A percentile compares a stretch with the other conserved stretches of the same genome.
phyloP scores from a whole-genome alignment of 176 grass and related monocot genomes.

The Ampelocalamus luodianensis region DNA sequence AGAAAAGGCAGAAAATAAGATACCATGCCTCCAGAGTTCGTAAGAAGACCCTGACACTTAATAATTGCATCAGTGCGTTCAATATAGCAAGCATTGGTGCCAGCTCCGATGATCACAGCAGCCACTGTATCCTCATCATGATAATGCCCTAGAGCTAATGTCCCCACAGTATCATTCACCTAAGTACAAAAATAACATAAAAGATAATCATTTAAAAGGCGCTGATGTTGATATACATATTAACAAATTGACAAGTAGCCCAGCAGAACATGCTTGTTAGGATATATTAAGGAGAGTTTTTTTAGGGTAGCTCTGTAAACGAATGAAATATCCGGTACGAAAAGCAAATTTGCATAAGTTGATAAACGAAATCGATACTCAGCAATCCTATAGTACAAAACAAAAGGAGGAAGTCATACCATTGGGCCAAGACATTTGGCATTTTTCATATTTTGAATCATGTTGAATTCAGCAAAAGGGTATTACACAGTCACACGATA shows the following conservation, averaged over 20 bases:
- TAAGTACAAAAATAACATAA: slow-evolving; percentile 44
- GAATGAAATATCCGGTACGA: neutral
- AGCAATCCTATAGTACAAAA: neutral
- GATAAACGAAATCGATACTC: neutral
- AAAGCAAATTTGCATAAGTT: neutral
- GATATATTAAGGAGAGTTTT: neutral
- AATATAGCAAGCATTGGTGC: slow-evolving; percentile 95
- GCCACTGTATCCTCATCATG: slow-evolving; percentile 84
- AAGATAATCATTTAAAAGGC: slow-evolving; percentile 22
- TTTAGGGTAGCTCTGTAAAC: neutral
- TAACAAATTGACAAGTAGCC: slow-evolving; percentile 10
- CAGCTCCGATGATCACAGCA: slow-evolving; percentile 86
- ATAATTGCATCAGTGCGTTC: slow-evolving; percentile 95
- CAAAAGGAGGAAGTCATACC: neutral
- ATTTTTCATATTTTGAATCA: neutral
- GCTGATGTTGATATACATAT: neutral
- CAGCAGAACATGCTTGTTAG: slow-evolving; percentile 8
- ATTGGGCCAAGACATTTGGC: neutral
- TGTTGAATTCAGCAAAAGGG: neutral
- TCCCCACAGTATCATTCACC: slow-evolving; percentile 96
- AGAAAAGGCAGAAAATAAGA: slow-evolving; percentile 44
- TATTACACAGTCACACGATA: neutral
- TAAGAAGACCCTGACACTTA: slow-evolving; percentile 88
- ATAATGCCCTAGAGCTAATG: slow-evolving; percentile 92
- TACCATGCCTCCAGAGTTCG: slow-evolving; percentile 93